Evolutionary conservation across 768 basidiomycete species (phyloP), one percentile per base, ranked within the genome.

Genomic region (Amanita molliuscula): DNA sequence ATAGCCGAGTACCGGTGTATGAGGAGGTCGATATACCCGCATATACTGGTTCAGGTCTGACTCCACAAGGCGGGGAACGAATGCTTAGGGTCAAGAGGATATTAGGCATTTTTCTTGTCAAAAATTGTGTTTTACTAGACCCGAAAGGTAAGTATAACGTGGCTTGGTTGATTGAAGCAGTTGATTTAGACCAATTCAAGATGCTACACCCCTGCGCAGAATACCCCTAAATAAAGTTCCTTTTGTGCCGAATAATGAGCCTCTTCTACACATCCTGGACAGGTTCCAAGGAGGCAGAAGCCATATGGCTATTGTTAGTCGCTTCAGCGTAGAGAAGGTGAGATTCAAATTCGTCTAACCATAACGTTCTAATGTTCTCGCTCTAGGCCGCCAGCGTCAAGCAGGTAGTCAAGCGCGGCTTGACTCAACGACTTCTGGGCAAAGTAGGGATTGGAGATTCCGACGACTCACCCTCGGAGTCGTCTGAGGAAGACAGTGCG

Each of bases 231-330:
- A 92, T 66, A 88, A 83, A 59, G 86, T 93, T 5, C 86, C 84
- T 0, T 87, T 85, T 47, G 87, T 94, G 3, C 87, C 90, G 2
- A 84, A 82, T 38, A 90, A 94, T 57, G 88, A 91, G 63, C 77
- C 90, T 20, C 70, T 95, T 0, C 75, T 93, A 11, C 81, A 85
- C 21, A 88, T 92, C 53, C 72, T 94, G 28, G 90, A 93, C 62
- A 84, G 74, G 53, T 94, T 94, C 63, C 90, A 93, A 62, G 89
- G 91, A 59, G 91, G 89, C 3, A 75, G 88, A 26, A 88, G 85
- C 36, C 91, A 95, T 61, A 93, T 95, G 79, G 91, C 91, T 18
- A 86, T 94, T 56, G 88, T 93, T 47, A 82, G 81, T 54, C 79
- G 88, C 40, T 79, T 86, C 56, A 84, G 81, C 47, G 74, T 74